Base-by-base conservation (phyloP, 441 rosid genomes). In the Oxalis stricta region DNA sequence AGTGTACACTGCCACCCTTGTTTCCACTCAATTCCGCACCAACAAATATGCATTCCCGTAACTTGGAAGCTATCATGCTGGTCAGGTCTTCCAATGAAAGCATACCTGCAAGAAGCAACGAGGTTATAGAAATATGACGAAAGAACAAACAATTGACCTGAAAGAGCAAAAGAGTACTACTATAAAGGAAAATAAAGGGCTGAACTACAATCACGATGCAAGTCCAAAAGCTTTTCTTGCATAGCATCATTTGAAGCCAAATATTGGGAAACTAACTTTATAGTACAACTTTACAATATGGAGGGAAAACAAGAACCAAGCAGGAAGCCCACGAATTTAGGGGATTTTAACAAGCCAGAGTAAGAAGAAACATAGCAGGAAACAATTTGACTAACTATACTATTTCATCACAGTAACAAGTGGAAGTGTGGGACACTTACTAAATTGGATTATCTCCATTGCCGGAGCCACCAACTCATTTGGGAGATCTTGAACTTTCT, bases 11-110 rank as follows among this genome's bases (percentile, higher is more conserved):
- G 20, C 50, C 70, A 52, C 69, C 73, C 69, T 63, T 79, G 49
- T 44, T 71, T 59, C 86, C 99, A 44, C 66, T 66, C 68, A 76
- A 48, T 60, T 77, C 75, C 12, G 79, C 79, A 38, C 92, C 99
- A 41, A 63, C 70, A 62, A 62, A 76, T 38, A 68, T 69, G 58
- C 50, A 41, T 31, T 66, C 72, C 60, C 71, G 76, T 60, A 91
- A 63, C 58, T 86, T 76, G 33, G 57, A 42, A 30, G 79, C 69
- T 58, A 86, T 59, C 50, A 52, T 53, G 51, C 76, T 78, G 5
- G 94, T 84, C 38, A 91, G 94, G 61, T 84, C 94, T 67, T 69
- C 82, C 68, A 86, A 57, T 17, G 99, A 60, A 43, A 81, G 83
- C 68, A 71, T 81, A 60, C 95, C 96, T 86, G 63, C 45, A 55